Base-by-base conservation (phyloP, 2,329 filamentous ascomycete species). In the Didymella pinodella region DNA sequence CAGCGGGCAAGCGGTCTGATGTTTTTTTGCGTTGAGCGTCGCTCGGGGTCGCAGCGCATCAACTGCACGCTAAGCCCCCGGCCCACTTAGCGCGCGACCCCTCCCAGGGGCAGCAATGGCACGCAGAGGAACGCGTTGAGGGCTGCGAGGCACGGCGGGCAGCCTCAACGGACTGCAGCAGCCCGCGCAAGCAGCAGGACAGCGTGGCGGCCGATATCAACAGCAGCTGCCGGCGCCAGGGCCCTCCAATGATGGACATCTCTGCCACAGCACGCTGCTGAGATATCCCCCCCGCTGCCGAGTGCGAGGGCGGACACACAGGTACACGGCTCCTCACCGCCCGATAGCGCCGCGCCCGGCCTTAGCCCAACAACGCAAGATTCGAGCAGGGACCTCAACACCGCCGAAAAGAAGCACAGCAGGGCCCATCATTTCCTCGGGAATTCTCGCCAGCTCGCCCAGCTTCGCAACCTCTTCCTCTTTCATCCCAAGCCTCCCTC, bases 11-110 rank as follows among this genome's bases (percentile, higher is more conserved):
- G 73, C 73, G 73, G 74, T 76, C 71, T 75, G 71, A 64, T 73
- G 67, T 72, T 76, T 75, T 74, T 58, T 72, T 72, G 52, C 65
- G 67, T 67, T 59, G 56, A 66, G 73, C 72, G 68, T 53, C 69
- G 70, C 70, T 62, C 62, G 64, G 65, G 59, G 61, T 63, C 59
- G 64, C 57, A 62, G 66, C 62, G 63, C 65, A 64, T 65, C 31
- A 20, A 54, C 59, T 57, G 66, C 67, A 63, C 57, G 62, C 66
- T 67, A 70, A 59, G 51, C 34, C 54, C 54, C 60, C 40, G 49
- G 31, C 40, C 55, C 38, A 46, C 54, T 20, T 56, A 56, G 54
- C 25, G 5, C n/a, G 32, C 38, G 20, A 41, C 38, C 18, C 56
- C 48, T 51, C 26, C 45, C 56, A 58, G 55, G 55, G 55, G 49